These are phyloP conservation scores for Sherardia arvensis DNA, from an alignment of 257 asterid genomes.

Conservation along the genomic window DNA sequence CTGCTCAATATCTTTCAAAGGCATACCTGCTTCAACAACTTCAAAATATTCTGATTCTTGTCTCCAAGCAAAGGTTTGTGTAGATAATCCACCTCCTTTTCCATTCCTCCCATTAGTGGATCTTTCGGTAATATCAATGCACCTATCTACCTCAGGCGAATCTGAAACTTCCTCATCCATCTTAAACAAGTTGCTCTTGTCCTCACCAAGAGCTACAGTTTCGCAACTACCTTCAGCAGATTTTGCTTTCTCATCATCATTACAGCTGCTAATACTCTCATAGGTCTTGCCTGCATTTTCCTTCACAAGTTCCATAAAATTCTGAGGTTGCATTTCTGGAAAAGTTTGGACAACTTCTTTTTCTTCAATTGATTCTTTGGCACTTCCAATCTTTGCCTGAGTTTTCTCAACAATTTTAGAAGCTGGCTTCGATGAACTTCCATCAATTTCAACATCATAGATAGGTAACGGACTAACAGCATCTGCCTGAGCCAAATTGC, in stretches of 20 bases:
- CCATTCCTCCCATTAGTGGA: conserved; percentile 12
- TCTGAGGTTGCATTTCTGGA: conserved; percentile 16
- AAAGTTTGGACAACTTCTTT: conserved; percentile 18
- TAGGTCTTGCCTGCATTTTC: conserved; percentile 23
- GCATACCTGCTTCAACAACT: conserved; percentile 43
- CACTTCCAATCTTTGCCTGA: conserved; percentile 25
- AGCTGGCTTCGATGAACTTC: conserved; percentile 20
- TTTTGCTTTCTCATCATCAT: conserved; percentile 23
- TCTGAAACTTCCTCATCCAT: conserved; percentile 20
- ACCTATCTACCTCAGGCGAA: conserved; percentile 18
- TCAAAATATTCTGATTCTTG: conserved; percentile 56
- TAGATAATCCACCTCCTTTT: conserved; percentile 11
- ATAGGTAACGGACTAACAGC: conserved; percentile 31
- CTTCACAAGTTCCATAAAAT: conserved; percentile 20
- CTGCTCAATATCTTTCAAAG: conserved; percentile 20
- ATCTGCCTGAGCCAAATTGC: conserved; percentile 31
- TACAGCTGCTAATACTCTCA: conserved; percentile 13
- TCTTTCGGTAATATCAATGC: conserved; percentile 19
- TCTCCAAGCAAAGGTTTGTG: conserved; percentile 51
- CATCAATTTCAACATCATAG: conserved; percentile 51
- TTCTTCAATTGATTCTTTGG: conserved; percentile 29
- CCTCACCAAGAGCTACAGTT: conserved; percentile 24
- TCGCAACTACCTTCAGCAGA: conserved; percentile 13
- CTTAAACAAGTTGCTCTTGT: conserved; percentile 19
- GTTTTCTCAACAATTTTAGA: conserved; percentile 26